Evolutionary conservation across 441 rosid species (phyloP).

Genomic region (Populus trichocarpa): DNA sequence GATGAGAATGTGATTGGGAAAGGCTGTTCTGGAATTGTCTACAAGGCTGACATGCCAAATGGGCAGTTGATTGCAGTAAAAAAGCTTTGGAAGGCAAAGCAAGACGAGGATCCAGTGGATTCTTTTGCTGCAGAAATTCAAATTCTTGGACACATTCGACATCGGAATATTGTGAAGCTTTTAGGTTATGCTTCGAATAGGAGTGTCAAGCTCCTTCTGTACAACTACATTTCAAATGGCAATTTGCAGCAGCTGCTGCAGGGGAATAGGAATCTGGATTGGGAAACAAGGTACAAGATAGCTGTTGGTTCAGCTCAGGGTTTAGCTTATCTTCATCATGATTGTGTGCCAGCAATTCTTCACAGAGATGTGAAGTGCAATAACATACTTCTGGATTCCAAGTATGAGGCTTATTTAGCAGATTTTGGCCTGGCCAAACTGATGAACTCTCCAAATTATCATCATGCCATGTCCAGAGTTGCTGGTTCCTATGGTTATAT

Average conservation of each 20-base stretch:
- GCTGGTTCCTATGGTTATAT: slow-evolving; percentile 95
- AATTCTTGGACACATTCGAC: slow-evolving; percentile 84
- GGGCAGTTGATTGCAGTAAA: slow-evolving; percentile 80
- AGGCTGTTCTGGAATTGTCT: slow-evolving; percentile 94
- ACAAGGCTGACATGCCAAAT: slow-evolving; percentile 77
- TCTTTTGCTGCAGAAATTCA: slow-evolving; percentile 90
- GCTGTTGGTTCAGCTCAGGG: slow-evolving; percentile 95
- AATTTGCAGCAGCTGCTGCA: slow-evolving; percentile 73
- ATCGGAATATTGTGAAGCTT: slow-evolving; percentile 80
- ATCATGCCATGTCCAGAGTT: slow-evolving; percentile 71
- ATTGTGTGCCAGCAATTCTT: slow-evolving; percentile 77
- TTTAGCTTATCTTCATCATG: slow-evolving; percentile 86
- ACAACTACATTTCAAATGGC: slow-evolving; percentile 80
- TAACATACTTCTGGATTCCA: slow-evolving; percentile 81
- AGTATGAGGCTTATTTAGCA: slow-evolving; percentile 76
- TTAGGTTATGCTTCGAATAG: slow-evolving; percentile 84
- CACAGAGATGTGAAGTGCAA: slow-evolving; percentile 93
- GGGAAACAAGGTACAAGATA: slow-evolving; percentile 90
- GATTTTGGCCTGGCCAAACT: slow-evolving; percentile 87
- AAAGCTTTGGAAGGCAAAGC: slow-evolving; percentile 78
- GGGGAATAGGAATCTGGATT: slow-evolving; percentile 65
- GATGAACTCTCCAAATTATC: slow-evolving; percentile 78
- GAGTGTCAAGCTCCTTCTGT: slow-evolving; percentile 81
- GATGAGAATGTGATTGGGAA: slow-evolving; percentile 89
- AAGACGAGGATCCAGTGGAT: slow-evolving; percentile 59